Conservation (phyloP, 768 basidiomycete species). For the Phylloporus sp. region DNA sequence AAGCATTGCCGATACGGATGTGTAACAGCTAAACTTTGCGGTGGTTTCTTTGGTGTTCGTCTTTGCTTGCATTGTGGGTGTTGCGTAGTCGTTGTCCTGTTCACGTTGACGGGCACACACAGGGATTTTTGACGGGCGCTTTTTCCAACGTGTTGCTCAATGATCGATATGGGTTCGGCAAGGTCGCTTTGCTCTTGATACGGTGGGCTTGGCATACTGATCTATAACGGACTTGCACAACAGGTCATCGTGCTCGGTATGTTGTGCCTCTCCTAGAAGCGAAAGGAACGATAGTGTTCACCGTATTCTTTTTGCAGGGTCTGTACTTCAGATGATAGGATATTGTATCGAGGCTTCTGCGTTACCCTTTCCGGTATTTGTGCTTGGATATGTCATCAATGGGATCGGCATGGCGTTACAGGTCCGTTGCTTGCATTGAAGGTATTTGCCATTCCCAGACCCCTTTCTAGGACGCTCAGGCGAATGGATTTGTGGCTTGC, state of each 20-base stretch:
- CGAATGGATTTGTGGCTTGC: conserved; percentile 43
- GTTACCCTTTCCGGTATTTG: conserved; percentile 44
- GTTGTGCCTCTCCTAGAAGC: not conserved
- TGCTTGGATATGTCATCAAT: conserved; percentile 39
- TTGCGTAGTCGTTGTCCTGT: not conserved
- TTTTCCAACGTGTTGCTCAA: conserved; percentile 29
- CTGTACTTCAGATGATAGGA: conserved; percentile 27
- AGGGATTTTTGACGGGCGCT: conserved; percentile 34
- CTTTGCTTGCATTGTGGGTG: conserved; percentile 35
- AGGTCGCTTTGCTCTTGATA: conserved; percentile 14
- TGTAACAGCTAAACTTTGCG: conserved; percentile 34
- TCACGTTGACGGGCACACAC: not conserved
- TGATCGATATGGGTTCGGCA: conserved; percentile 32
- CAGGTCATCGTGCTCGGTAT: conserved; percentile 30
- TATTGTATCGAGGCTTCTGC: conserved; percentile 39
- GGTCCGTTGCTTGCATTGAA: conserved; percentile 29
- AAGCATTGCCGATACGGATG: conserved; percentile 1
- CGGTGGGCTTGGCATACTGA: not conserved
- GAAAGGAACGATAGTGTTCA: not conserved
- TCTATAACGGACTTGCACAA: not conserved
- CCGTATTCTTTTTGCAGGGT: conserved; percentile 12
- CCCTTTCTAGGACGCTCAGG: conserved; percentile 40
- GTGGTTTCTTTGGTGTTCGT: conserved; percentile 44
- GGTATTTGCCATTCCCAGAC: not conserved
- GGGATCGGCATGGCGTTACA: conserved; percentile 44